phyloP scores from a whole-genome alignment of 1,284 basidiomycete genomes.

The Clitocybe nebularis region DNA sequence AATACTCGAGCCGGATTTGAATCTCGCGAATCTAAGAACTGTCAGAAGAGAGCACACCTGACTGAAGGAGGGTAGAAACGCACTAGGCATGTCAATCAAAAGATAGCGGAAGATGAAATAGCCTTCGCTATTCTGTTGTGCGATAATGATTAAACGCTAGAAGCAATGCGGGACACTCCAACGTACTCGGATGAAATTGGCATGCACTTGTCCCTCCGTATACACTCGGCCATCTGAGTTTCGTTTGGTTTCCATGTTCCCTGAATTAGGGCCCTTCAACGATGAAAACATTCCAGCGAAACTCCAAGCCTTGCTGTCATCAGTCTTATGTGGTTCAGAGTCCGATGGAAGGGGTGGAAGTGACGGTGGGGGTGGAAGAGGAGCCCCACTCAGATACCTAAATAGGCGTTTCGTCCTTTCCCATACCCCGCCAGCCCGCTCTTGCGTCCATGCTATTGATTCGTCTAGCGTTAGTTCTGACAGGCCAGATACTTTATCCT shows the following conservation, averaged over 20 bases:
- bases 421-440: slow-evolving; percentile 32
- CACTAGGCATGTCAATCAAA: slow-evolving; percentile 76
- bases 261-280: slow-evolving; percentile 42
- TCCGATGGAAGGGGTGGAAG: slow-evolving; percentile 27
- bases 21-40: slow-evolving; percentile 52
- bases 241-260: slow-evolving; percentile 26
- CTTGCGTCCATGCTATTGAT: slow-evolving; percentile 40
- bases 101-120: slow-evolving; percentile 77
- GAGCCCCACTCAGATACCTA: slow-evolving; percentile 65
- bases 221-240: slow-evolving; percentile 43
- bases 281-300: slow-evolving; percentile 69
- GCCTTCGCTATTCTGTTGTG: slow-evolving; percentile 62
- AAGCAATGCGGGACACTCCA: slow-evolving; percentile 4
- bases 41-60: slow-evolving; percentile 7
- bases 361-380: slow-evolving; percentile 33
- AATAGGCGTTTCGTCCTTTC: slow-evolving; percentile 54
- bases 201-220: slow-evolving; percentile 77
- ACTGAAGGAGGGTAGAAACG: slow-evolving; percentile 23
- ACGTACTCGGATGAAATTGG: slow-evolving; percentile 68
- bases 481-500: slow-evolving; percentile 35
- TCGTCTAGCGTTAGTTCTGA: slow-evolving; percentile 55
- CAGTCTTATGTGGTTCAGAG: slow-evolving; percentile 28
- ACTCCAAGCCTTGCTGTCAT: slow-evolving; percentile 44
- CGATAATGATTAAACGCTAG: slow-evolving; percentile 14
- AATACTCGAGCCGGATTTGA: slow-evolving; percentile 66